Percentiles rank a stretch among this genome's conserved stretches.
These are phyloP conservation scores for Chalciporus chontae DNA, from an alignment of 768 basidiomycete species.

Conservation along the genomic window DNA sequence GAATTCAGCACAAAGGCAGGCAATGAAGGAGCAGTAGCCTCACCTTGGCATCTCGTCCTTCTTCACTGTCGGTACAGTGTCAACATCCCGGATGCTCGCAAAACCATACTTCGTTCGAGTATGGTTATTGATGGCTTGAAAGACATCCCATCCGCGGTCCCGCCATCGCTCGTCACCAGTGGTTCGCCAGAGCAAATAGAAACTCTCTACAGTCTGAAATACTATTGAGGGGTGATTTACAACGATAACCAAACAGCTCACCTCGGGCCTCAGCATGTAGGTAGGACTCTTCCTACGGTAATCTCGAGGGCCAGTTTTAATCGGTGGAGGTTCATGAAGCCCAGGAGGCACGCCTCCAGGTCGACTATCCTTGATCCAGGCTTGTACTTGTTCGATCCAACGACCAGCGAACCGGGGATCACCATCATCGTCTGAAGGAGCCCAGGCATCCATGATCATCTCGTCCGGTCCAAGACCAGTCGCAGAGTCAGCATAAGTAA, in stretches of 20 bases:
- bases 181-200: slow-evolving; percentile 52
- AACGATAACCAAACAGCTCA: slow-evolving; percentile 17
- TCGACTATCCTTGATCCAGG: slow-evolving; percentile 42
- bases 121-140: slow-evolving; percentile 45
- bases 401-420: slow-evolving; percentile 19
- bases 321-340: slow-evolving; percentile 22
- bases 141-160: slow-evolving; percentile 46
- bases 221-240: background rate
- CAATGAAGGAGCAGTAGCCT: background rate
- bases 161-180: slow-evolving; percentile 51
- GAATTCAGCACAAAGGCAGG: background rate
- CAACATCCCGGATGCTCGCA: slow-evolving; percentile 40
- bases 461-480: slow-evolving; percentile 30
- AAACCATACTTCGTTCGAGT: slow-evolving; percentile 45
- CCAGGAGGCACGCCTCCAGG: slow-evolving; percentile 35
- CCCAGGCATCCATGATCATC: slow-evolving; percentile 15
- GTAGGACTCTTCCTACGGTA: slow-evolving; percentile 32
- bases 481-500: slow-evolving; percentile 37
- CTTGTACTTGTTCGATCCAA: slow-evolving; percentile 39
- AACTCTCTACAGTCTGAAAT: slow-evolving; percentile 46
- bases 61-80: slow-evolving; percentile 25
- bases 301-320: slow-evolving; percentile 30
- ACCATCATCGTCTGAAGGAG: background rate
- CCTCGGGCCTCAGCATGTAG: slow-evolving; percentile 52
- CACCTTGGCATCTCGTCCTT: slow-evolving; percentile 49